Percentiles rank a stretch among this genome's conserved stretches.
Conservation (phyloP, 768 basidiomycete species). For the Naganishia onofrii region DNA sequence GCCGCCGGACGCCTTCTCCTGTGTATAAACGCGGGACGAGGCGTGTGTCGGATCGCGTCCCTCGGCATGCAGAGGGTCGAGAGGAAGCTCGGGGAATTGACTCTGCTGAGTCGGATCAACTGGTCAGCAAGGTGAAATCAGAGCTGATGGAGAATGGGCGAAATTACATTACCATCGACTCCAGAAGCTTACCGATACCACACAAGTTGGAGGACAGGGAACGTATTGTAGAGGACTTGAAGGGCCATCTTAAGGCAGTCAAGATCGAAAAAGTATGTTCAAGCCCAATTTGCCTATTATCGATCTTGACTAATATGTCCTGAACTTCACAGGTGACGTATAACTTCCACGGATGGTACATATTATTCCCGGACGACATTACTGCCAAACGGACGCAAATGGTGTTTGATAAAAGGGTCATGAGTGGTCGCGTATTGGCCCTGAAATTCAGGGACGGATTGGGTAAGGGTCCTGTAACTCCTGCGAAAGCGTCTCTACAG, state of each 20-base stretch:
- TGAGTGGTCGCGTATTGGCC: conserved; percentile 35
- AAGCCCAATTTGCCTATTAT: background rate
- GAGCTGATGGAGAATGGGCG: conserved; percentile 40
- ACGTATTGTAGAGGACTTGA: conserved; percentile 63
- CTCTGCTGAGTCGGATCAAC: background rate
- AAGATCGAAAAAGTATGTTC: conserved; percentile 4
- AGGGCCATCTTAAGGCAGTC: conserved; percentile 59
- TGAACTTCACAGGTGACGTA: conserved; percentile 61
- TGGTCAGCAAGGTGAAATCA: conserved; percentile 1
- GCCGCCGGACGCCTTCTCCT: conserved; percentile 3
- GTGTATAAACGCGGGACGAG: background rate
- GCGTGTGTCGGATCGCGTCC: background rate
- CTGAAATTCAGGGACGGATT: background rate
- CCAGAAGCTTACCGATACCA: conserved; percentile 30
- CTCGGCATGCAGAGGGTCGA: background rate
- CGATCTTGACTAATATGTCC: conserved; percentile 26
- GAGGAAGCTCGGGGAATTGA: background rate
- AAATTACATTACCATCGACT: conserved; percentile 41
- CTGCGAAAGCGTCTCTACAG: background rate
- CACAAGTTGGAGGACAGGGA: background rate
- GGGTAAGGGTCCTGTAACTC: background rate
- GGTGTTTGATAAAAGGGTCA: conserved; percentile 56
- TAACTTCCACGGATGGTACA: conserved; percentile 71
- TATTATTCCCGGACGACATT: conserved; percentile 68
- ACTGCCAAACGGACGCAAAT: conserved; percentile 67